Evolutionary conservation across 805 yeast genomes (phyloP), one percentile per base, ranked within the genome.

Genomic region (Hanseniaspora occidentalis): DNA sequence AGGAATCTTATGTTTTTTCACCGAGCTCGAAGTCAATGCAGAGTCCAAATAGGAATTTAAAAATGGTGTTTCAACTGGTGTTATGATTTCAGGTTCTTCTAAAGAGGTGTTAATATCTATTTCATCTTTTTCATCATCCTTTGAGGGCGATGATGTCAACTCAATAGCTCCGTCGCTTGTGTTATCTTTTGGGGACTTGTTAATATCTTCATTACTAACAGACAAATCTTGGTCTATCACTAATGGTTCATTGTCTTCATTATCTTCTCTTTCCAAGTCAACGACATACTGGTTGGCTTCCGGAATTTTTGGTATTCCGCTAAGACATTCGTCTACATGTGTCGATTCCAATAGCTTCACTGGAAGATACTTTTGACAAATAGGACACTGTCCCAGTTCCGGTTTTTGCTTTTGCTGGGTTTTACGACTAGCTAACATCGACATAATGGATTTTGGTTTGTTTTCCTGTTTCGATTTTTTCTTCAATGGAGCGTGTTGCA

Each of bases 321-420:
- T n/a, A 25, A 80, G 54, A 50, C 94, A 82, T 39, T 64, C 64
- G 51, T 77, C 85, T 9, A 82, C 64, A 53, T 82, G 92, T 1
- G 64, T 52, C 3, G 70, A 52, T 52, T 82, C 83, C 7, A 82
- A 59, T 25, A 66, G 69, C 18, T 60, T 66, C 0, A 76, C 63
- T 1, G 79, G 68, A 74, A 77, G 73, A 21, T 56, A 56, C 31
- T 69, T 61, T 7, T 59, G 54, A 54, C 94, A 83, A 2, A 83
- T 66, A 0, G 94, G 94, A 52, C 94, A 83, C 38, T 62, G 69
- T 0, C 72, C 83, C 39, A 46, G 38, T 36, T 45, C 46, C 17
- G 45, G 47, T 21, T 36, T 42, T 20, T 31, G 34, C 21, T 39
- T 42, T 11, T n/a, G n/a, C n/a, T 22, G 38, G 23, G 37, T 39